These are phyloP conservation scores for Hyparrhenia diplandra DNA, from an alignment of 176 grass and related monocot species.

Conservation along the genomic window DNA sequence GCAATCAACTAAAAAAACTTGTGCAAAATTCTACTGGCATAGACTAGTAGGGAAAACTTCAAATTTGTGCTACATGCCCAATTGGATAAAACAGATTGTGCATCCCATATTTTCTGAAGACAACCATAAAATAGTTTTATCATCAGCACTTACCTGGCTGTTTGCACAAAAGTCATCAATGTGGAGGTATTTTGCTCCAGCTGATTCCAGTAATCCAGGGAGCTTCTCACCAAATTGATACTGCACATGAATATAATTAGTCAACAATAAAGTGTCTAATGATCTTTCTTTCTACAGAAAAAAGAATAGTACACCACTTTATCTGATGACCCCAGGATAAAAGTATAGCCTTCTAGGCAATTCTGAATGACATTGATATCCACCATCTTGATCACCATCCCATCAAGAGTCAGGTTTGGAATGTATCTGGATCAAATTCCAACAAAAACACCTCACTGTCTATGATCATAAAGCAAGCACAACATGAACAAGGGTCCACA, in stretches of 20 bases:
- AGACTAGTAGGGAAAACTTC: not conserved
- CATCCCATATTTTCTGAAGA: not conserved
- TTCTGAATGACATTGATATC: conserved; percentile 54
- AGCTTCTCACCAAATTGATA: conserved; percentile 92
- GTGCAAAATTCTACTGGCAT: not conserved
- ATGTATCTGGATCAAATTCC: conserved; percentile 41
- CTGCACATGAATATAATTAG: conserved; percentile 40
- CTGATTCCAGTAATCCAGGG: conserved; percentile 49
- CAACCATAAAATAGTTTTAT: conserved; percentile 7
- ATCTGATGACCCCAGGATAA: conserved; percentile 65
- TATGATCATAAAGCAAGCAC: too few species aligned
- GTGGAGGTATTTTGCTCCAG: conserved; percentile 69
- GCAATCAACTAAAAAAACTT: not conserved
- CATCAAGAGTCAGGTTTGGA: conserved; percentile 65
- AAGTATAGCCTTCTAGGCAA: conserved; percentile 63
- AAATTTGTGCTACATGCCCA: not conserved
- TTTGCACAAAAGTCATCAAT: conserved; percentile 71
- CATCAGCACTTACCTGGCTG: conserved; percentile 60
- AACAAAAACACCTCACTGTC: too few species aligned
- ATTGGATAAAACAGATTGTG: not conserved
- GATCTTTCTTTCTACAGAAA: not conserved
- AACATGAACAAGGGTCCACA: too few species aligned
- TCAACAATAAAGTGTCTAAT: not conserved
- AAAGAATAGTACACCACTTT: conserved; percentile 48
- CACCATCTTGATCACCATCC: conserved; percentile 59